A percentile compares a stretch with the other conserved stretches of the same genome.
Evolutionary conservation across 345 rosid species (phyloP).

Genomic region (Rhodamnia argentea): DNA sequence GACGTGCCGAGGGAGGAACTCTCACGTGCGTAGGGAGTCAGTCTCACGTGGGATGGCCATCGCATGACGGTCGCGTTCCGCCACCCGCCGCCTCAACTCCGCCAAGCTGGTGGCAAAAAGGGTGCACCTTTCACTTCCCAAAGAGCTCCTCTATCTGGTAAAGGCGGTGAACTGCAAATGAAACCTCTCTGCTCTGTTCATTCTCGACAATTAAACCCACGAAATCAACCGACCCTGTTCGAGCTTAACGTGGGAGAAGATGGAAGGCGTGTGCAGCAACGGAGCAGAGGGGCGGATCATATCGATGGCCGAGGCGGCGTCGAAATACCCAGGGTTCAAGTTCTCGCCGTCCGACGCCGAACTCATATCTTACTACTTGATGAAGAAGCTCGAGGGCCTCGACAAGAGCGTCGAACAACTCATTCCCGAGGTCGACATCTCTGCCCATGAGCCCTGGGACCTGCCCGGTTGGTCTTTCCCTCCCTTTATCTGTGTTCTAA

Average conservation of each 20-base stretch:
- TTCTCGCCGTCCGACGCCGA: slow-evolving; percentile 68
- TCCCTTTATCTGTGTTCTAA: neutral
- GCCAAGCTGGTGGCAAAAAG: neutral
- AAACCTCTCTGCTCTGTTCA: neutral
- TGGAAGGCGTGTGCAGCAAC: neutral
- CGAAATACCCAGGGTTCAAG: slow-evolving; percentile 66
- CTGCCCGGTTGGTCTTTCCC: slow-evolving; percentile 40
- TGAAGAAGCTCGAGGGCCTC: slow-evolving; percentile 53
- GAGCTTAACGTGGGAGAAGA: neutral
- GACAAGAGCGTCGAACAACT: slow-evolving; percentile 43
- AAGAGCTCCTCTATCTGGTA: neutral
- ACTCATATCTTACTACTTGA: slow-evolving; percentile 54
- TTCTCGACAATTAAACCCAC: neutral
- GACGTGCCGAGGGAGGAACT: neutral
- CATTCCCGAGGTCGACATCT: slow-evolving; percentile 55
- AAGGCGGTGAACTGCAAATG: neutral
- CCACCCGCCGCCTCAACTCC: neutral
- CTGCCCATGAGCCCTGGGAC: slow-evolving; percentile 70
- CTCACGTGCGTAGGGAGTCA: neutral
- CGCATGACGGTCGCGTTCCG: neutral
- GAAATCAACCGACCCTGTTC: neutral
- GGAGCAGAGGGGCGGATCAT: neutral
- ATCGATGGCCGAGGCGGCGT: slow-evolving; percentile 2
- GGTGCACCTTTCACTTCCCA: neutral
- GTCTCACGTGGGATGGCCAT: neutral